Conservation (phyloP, 352 stramenopile species). For the Globisporangium viniferum region DNA sequence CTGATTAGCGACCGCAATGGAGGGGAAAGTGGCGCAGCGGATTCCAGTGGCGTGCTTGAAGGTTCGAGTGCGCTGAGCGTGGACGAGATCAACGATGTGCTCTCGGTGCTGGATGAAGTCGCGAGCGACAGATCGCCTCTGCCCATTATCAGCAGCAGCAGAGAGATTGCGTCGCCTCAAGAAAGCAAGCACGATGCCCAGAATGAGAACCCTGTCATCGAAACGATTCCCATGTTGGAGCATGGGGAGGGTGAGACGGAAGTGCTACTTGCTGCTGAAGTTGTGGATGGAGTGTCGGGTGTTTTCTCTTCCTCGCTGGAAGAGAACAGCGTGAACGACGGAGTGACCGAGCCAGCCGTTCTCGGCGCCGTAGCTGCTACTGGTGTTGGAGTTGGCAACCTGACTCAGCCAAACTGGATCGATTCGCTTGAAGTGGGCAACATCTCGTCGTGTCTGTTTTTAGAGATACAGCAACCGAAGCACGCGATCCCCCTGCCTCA, state of each 20-base stretch:
- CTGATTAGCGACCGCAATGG: background rate
- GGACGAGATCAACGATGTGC: background rate
- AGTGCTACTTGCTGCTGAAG: no score
- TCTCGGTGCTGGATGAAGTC: background rate
- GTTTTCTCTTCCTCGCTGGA: no score
- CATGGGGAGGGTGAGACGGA: no score
- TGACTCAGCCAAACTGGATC: background rate
- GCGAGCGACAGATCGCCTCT: background rate
- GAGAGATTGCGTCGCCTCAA: background rate
- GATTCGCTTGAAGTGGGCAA: background rate
- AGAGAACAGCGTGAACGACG: no score
- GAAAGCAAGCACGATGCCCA: no score
- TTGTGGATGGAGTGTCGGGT: no score
- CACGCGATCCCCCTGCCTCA: background rate
- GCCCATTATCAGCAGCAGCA: background rate
- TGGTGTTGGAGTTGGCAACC: background rate
- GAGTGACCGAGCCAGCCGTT: no score
- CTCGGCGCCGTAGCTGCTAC: background rate
- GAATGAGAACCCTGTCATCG: no score
- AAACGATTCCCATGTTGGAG: no score
- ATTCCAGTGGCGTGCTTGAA: no score
- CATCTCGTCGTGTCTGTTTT: background rate
- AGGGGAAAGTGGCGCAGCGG: no score
- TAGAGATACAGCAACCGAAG: background rate
- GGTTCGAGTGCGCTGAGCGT: no score